A percentile compares a stretch with the other conserved stretches of the same genome.
Conservation (phyloP, 1,284 basidiomycete species). For the Fomitopsis pinicola region DNA sequence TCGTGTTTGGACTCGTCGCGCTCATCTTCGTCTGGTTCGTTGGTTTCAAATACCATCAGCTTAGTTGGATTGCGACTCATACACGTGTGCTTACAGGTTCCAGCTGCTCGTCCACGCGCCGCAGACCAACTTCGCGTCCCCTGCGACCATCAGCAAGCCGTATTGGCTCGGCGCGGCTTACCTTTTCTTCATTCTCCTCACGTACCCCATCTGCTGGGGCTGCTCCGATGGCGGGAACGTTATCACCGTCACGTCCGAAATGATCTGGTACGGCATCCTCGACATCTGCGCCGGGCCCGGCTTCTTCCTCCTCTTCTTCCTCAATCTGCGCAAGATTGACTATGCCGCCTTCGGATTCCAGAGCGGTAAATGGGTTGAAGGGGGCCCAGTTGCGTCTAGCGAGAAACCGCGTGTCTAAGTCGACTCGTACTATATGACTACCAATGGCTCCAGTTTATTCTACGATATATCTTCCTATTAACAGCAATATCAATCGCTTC, state of each 20-base stretch:
- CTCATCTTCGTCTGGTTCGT: slow-evolving; percentile 41
- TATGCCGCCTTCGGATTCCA: slow-evolving; percentile 19
- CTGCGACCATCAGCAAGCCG: slow-evolving; percentile 29
- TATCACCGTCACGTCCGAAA: slow-evolving; percentile 37
- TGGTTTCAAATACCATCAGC: slow-evolving; percentile 18
- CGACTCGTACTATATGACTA: background rate
- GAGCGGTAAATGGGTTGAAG: slow-evolving; percentile 19
- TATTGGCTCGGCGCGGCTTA: slow-evolving; percentile 37
- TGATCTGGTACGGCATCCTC: slow-evolving; percentile 55
- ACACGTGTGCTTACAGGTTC: slow-evolving; percentile 21
- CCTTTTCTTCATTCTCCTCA: slow-evolving; percentile 44
- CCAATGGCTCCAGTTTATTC: background rate
- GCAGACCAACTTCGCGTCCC: slow-evolving; percentile 28
- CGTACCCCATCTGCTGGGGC: slow-evolving; percentile 47
- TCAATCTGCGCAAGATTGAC: slow-evolving; percentile 20
- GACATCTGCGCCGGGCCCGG: slow-evolving; percentile 50
- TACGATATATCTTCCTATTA: background rate
- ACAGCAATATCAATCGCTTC: too few relatives aligned
- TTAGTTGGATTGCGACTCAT: too few relatives aligned
- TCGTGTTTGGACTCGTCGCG: slow-evolving; percentile 37
- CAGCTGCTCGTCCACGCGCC: slow-evolving; percentile 24
- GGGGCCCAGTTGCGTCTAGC: background rate
- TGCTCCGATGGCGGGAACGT: slow-evolving; percentile 41
- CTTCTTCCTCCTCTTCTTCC: slow-evolving; percentile 32
- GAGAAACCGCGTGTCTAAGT: background rate